Evolutionary conservation across 257 asterid species (phyloP).

Genomic region (Gentiana straminea): DNA sequence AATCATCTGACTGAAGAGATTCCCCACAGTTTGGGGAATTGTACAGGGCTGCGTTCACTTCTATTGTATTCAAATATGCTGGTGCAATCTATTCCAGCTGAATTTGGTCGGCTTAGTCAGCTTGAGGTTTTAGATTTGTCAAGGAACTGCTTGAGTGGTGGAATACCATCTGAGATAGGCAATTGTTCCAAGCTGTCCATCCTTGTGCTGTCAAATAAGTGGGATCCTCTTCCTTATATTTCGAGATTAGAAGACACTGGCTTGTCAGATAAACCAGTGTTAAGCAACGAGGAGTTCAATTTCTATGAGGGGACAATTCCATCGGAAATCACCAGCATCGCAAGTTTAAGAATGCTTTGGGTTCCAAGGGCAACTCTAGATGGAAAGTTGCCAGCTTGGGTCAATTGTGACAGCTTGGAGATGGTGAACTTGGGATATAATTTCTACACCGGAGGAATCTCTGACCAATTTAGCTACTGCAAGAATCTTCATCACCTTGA

Average conservation of each 20-base stretch:
- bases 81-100: constrained; percentile 59
- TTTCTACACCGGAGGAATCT: constrained; percentile 39
- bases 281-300: constrained; percentile 50
- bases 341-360: constrained; percentile 81
- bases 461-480: constrained; percentile 46
- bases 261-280: constrained; percentile 20
- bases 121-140: constrained; percentile 75
- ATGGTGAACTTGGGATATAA: constrained; percentile 73
- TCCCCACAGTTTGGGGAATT: constrained; percentile 59
- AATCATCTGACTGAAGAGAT: constrained; percentile 41
- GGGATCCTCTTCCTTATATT: constrained; percentile 54
- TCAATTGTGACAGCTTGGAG: constrained; percentile 62
- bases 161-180: constrained; percentile 50
- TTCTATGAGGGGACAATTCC: constrained; percentile 65
- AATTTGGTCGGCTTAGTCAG: constrained; percentile 52
- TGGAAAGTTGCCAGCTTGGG: constrained; percentile 71
- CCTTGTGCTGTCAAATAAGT: constrained; percentile 65
- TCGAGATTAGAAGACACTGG: constrained; percentile 25
- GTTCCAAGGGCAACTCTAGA: constrained; percentile 64
- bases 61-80: constrained; percentile 58
- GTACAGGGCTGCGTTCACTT: constrained; percentile 46
- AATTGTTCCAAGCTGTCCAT: constrained; percentile 53
- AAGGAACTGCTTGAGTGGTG: constrained; percentile 67
- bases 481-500: constrained; percentile 66
- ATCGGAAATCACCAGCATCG: constrained; percentile 33